Evolutionary conservation across 768 basidiomycete genomes (phyloP).

Genomic region (Boletus pseudo-olivaceus): DNA sequence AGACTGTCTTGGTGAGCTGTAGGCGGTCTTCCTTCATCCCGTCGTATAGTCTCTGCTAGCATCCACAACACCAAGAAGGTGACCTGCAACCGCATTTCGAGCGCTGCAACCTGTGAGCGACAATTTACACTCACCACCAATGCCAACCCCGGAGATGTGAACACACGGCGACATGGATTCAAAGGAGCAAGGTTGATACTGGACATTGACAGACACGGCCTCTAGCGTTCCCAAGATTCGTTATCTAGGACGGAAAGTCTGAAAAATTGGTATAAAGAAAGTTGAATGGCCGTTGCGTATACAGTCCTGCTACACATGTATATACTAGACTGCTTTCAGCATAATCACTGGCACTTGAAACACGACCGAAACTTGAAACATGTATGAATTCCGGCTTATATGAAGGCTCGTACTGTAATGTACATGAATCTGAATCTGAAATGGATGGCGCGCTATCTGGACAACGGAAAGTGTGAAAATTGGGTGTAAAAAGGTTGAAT

Average conservation of each 20-base stretch:
- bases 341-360: no score
- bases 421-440: no score
- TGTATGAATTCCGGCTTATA: no score
- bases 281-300: no score
- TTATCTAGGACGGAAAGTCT: neutral
- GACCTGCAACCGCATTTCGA: constrained; percentile 4
- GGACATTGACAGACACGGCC: neutral
- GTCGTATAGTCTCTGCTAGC: constrained; percentile 10
- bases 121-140: constrained; percentile 7
- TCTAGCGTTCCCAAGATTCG: neutral
- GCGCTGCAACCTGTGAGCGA: neutral
- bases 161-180: neutral
- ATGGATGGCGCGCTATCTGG: no score
- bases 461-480: neutral
- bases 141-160: neutral
- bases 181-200: neutral
- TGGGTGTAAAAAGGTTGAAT: neutral
- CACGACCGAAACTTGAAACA: no score
- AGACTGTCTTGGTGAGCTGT: constrained; percentile 7
- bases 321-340: no score
- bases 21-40: neutral
- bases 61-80: constrained; percentile 14
- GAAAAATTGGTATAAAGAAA: neutral
- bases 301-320: no score
- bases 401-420: no score